Conservation (phyloP, 2,329 filamentous ascomycete genomes). For the Neopestalotiopsis sp. region DNA sequence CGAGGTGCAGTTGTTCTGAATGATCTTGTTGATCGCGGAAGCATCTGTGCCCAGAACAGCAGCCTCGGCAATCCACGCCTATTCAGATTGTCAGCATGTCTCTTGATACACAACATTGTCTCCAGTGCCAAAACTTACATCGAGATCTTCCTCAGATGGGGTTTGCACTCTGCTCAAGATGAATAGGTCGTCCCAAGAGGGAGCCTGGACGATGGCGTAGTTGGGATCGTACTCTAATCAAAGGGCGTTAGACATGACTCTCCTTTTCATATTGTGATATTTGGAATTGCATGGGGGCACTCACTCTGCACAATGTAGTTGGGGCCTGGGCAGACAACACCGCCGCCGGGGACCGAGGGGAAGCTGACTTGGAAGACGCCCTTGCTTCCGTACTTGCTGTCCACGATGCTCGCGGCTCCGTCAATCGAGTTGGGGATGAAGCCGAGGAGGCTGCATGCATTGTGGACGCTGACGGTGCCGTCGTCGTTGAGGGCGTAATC, state of each 20-base stretch:
- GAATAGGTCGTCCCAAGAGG: conserved; percentile 24
- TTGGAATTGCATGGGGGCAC: not conserved
- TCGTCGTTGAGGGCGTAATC: conserved; percentile 26
- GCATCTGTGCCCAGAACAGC: conserved; percentile 13
- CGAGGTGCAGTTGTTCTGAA: conserved; percentile 15
- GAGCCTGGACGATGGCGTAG: conserved; percentile 28
- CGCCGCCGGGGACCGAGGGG: conserved; percentile 17
- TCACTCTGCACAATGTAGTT: conserved; percentile 31
- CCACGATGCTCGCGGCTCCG: conserved; percentile 23
- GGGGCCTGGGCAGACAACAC: conserved; percentile 24
- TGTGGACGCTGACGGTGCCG: conserved; percentile 26
- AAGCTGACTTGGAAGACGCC: conserved; percentile 27
- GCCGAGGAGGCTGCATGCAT: conserved; percentile 23
- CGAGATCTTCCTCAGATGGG: conserved; percentile 21
- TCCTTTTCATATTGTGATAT: not conserved
- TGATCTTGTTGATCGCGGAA: conserved; percentile 9
- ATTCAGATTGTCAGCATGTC: not conserved
- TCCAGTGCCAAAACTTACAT: conserved; percentile 23
- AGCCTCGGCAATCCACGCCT: conserved; percentile 17
- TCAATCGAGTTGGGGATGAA: conserved; percentile 23
- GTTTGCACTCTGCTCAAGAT: conserved; percentile 27
- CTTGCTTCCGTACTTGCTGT: conserved; percentile 24
- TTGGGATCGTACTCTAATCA: conserved; percentile 25
- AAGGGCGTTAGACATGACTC: not conserved
- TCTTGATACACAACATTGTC: not conserved